phyloP scores from a whole-genome alignment of 1,284 basidiomycete genomes.

The Ustanciosporium gigantosporum region DNA sequence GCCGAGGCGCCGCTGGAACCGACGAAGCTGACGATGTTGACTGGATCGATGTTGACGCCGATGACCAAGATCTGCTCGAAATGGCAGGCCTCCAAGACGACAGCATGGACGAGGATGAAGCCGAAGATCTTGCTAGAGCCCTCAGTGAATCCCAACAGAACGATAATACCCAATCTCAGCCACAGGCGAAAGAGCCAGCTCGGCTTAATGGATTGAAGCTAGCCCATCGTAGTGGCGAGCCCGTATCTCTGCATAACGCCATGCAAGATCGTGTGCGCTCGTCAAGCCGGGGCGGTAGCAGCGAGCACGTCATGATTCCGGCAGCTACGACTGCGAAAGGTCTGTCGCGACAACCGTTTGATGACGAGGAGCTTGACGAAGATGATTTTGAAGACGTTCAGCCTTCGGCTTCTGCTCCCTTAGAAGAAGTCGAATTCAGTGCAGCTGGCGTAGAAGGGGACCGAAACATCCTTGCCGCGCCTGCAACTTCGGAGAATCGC shows the following conservation, averaged over 20 bases:
- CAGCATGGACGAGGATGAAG: slow-evolving; percentile 40
- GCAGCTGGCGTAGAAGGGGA: neutral
- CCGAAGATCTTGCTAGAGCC: slow-evolving; percentile 44
- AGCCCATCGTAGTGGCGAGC: slow-evolving; percentile 17
- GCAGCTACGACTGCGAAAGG: too few species aligned
- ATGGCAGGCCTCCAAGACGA: slow-evolving; percentile 7
- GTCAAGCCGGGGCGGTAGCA: too few species aligned
- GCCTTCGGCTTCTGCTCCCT: slow-evolving; percentile 3
- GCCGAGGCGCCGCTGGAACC: too few species aligned
- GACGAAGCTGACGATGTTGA: too few species aligned
- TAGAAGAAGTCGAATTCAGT: slow-evolving; percentile 9
- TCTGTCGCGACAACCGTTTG: too few species aligned
- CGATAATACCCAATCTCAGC: neutral
- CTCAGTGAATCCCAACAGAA: slow-evolving; percentile 32
- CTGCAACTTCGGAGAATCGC: slow-evolving; percentile 8
- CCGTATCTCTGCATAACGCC: slow-evolving; percentile 26
- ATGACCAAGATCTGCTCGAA: slow-evolving; percentile 1
- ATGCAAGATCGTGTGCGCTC: slow-evolving; percentile 3
- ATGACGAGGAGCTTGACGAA: slow-evolving; percentile 10
- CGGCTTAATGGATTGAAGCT: slow-evolving; percentile 11
- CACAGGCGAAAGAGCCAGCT: neutral
- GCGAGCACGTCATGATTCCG: too few species aligned
- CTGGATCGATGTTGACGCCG: slow-evolving; percentile 32
- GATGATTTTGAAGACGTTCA: slow-evolving; percentile 35
- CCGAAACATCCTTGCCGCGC: neutral